Evolutionary conservation across 495 filamentous ascomycete genomes (phyloP).

Genomic region (Xylaria flabelliformis): DNA sequence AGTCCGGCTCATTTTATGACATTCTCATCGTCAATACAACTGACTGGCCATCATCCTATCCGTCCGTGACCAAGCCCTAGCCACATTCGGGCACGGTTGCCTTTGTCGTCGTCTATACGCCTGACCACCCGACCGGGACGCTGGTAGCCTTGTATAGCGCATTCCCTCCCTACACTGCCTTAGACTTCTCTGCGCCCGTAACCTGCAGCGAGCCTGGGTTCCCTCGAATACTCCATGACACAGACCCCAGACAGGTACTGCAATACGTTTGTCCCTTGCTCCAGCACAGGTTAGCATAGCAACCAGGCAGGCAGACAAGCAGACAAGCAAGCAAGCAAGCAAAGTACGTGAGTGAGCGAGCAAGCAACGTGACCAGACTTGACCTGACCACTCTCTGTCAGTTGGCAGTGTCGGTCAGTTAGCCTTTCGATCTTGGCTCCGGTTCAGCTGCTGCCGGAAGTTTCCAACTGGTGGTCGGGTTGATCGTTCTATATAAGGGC

Average conservation of each 20-base stretch:
- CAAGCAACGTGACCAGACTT: background rate
- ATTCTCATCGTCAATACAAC: background rate
- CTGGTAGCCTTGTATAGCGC: constrained; percentile 22
- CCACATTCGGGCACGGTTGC: background rate
- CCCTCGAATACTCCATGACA: background rate
- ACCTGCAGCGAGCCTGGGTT: background rate
- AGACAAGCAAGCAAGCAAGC: background rate
- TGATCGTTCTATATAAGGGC: background rate
- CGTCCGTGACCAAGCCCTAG: background rate
- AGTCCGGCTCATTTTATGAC: background rate
- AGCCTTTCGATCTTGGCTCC: background rate
- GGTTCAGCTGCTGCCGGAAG: constrained; percentile 17
- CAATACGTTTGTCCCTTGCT: background rate
- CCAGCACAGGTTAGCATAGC: background rate
- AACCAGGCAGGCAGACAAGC: background rate
- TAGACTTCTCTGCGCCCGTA: background rate
- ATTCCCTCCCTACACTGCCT: background rate
- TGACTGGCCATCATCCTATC: background rate
- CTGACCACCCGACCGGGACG: constrained; percentile 19
- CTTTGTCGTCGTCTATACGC: background rate
- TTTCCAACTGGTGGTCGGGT: constrained; percentile 5
- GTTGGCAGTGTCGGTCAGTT: background rate
- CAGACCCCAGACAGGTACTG: constrained; percentile 11
- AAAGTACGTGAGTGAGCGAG: background rate
- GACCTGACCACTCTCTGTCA: background rate